Conservation (phyloP, 1,284 basidiomycete genomes). For the Leccinum pallidistipes region DNA sequence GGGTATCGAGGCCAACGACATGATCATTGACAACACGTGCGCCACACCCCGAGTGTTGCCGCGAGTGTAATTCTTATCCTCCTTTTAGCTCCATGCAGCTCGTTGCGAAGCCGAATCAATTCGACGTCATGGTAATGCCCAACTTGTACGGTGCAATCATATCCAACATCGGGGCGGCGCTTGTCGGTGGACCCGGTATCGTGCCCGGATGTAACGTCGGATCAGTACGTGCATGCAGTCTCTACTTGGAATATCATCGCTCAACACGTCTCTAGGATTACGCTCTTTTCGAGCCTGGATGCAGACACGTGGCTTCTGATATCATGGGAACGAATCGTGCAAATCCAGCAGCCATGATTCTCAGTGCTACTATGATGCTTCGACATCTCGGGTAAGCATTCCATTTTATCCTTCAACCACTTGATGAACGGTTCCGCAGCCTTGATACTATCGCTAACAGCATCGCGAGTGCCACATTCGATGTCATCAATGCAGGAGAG, state of each 20-base stretch:
- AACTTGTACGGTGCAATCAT: conserved; percentile 97
- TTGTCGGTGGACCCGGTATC: conserved; percentile 97
- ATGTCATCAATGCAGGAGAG: conserved; percentile 88
- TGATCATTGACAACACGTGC: conserved; percentile 99
- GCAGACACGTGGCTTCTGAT: conserved; percentile 97
- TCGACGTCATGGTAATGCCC: conserved; percentile 99
- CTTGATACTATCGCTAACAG: conserved; percentile 94
- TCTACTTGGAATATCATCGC: conserved; percentile 3
- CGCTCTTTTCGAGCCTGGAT: conserved; percentile 98
- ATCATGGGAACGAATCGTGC: conserved; percentile 98
- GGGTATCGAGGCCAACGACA: conserved; percentile 93
- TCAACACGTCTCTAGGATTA: conserved; percentile 65
- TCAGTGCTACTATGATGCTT: conserved; percentile 98
- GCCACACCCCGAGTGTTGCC: conserved; percentile 28
- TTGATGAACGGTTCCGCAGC: conserved; percentile 38
- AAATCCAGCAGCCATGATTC: conserved; percentile 98
- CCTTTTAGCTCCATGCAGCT: conserved; percentile 90
- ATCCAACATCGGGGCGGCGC: conserved; percentile 97
- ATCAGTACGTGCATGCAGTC: conserved; percentile 53
- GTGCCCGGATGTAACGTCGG: conserved; percentile 99
- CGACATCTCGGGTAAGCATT: conserved; percentile 84
- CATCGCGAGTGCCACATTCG: conserved; percentile 92
- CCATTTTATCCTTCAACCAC: neutral
- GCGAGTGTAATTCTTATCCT: neutral
- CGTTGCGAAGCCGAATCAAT: conserved; percentile 92